phyloP scores from a whole-genome alignment of 1,284 basidiomycete species.

The Gymnopus androsaceus region DNA sequence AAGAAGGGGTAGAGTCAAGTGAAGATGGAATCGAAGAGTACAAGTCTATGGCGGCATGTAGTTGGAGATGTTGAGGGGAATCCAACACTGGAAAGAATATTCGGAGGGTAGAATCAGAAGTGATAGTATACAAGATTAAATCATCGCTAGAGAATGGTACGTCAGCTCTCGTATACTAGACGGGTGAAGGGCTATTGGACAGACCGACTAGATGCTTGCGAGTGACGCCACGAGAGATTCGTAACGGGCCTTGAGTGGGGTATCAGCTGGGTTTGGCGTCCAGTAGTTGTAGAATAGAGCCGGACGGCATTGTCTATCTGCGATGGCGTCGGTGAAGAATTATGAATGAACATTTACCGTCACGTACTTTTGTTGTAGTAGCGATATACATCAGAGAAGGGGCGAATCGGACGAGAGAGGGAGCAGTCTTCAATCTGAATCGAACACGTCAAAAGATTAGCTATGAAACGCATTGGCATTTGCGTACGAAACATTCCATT shows the following conservation, averaged over 20 bases:
- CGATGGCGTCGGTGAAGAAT: conserved; percentile 6
- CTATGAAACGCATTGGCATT: conserved; percentile 6
- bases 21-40: conserved; percentile 55
- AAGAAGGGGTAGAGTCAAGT: conserved; percentile 36
- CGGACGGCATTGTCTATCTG: conserved; percentile 62
- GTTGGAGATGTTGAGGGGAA: conserved; percentile 80
- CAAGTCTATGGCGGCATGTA: conserved; percentile 75
- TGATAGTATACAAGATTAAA: conserved; percentile 75
- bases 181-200: conserved; percentile 27
- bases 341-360: conserved; percentile 2
- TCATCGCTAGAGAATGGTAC: conserved; percentile 55
- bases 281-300: conserved; percentile 72
- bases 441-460: neutral
- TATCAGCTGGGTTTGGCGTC: conserved; percentile 63
- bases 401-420: conserved; percentile 60
- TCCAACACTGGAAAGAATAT: conserved; percentile 89
- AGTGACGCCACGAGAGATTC: conserved; percentile 69
- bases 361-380: conserved; percentile 56
- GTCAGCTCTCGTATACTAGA: conserved; percentile 12
- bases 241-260: conserved; percentile 67
- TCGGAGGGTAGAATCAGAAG: conserved; percentile 73
- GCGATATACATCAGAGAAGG: conserved; percentile 78
- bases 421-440: conserved; percentile 34
- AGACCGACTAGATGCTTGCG: conserved; percentile 66
- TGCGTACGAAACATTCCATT: conserved; percentile 67